A percentile compares a stretch with the other conserved stretches of the same genome.
Conservation (phyloP, 1,139 yeast genomes). For the Dujonia santamariae region DNA sequence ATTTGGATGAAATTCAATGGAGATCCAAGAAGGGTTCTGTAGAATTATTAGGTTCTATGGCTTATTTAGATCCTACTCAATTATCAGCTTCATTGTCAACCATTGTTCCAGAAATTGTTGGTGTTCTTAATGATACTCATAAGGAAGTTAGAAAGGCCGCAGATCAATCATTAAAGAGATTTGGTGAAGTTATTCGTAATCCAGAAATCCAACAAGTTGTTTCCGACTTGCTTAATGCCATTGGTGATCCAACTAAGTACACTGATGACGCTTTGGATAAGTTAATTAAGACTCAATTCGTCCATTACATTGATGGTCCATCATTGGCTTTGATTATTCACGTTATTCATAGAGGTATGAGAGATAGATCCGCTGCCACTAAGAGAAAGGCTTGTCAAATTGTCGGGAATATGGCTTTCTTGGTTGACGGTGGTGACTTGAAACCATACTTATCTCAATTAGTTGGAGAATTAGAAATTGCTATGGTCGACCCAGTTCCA, state of each 20-base stretch:
- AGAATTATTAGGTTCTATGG: conserved; percentile 95
- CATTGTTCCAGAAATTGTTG: conserved; percentile 94
- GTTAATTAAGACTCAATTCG: conserved; percentile 86
- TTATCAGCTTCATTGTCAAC: conserved; percentile 83
- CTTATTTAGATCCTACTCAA: conserved; percentile 92
- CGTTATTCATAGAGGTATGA: conserved; percentile 93
- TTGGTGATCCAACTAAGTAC: conserved; percentile 89
- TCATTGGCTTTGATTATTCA: conserved; percentile 92
- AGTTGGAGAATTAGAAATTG: conserved; percentile 79
- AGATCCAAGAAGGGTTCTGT: conserved; percentile 96
- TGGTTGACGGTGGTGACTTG: conserved; percentile 85
- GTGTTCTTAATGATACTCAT: conserved; percentile 91
- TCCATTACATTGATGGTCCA: conserved; percentile 97
- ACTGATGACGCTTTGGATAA: conserved; percentile 88
- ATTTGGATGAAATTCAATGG: conserved; percentile 91
- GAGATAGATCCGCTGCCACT: conserved; percentile 85
- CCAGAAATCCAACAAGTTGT: conserved; percentile 93
- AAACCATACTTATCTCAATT: conserved; percentile 77
- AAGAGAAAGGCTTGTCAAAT: conserved; percentile 96
- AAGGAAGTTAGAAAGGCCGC: conserved; percentile 97
- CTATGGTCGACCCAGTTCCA: conserved; percentile 99
- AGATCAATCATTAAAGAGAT: conserved; percentile 79
- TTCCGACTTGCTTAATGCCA: conserved; percentile 86
- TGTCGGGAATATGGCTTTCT: conserved; percentile 96
- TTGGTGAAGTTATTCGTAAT: conserved; percentile 95